These are phyloP conservation scores for Eucalyptus polyanthemos DNA, from an alignment of 345 rosid genomes.

Conservation along the genomic window DNA sequence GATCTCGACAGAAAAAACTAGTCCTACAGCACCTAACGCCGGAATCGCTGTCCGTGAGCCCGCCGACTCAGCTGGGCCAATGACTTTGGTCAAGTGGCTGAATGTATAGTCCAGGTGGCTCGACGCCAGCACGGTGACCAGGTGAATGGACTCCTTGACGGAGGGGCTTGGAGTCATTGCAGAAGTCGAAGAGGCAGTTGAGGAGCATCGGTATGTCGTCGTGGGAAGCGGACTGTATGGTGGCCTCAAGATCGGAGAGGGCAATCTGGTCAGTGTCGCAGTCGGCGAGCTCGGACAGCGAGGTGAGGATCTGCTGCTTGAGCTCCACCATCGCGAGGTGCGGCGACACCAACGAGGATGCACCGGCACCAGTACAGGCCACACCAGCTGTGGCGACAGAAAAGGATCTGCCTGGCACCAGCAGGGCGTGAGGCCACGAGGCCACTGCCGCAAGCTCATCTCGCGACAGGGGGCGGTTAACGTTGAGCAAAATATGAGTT, in stretches of 20 bases:
- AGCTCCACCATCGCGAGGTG: slow-evolving; percentile 90
- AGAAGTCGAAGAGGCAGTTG: slow-evolving; percentile 75
- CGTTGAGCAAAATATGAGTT: no score
- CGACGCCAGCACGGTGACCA: slow-evolving; percentile 48
- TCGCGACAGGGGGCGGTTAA: neutral
- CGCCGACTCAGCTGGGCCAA: slow-evolving; percentile 34
- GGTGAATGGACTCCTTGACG: slow-evolving; percentile 69
- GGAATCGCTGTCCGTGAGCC: neutral
- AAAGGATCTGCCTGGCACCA: no score
- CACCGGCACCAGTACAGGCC: neutral
- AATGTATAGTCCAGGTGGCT: slow-evolving; percentile 50
- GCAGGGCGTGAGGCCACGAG: slow-evolving; percentile 11
- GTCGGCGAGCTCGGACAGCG: slow-evolving; percentile 76
- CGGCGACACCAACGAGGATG: slow-evolving; percentile 40
- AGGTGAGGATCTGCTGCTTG: slow-evolving; percentile 77
- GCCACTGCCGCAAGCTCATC: neutral
- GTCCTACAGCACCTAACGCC: neutral
- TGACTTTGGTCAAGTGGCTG: slow-evolving; percentile 60
- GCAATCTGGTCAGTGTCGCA: slow-evolving; percentile 90
- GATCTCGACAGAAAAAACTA: neutral
- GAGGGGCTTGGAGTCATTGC: slow-evolving; percentile 72
- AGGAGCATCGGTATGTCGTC: slow-evolving; percentile 78
- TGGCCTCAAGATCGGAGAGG: slow-evolving; percentile 72
- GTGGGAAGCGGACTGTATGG: slow-evolving; percentile 47
- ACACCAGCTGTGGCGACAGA: neutral